A percentile compares a stretch with the other conserved stretches of the same genome.
phyloP scores from a whole-genome alignment of 1,284 basidiomycete genomes.

The Sphagnurus paluster region DNA sequence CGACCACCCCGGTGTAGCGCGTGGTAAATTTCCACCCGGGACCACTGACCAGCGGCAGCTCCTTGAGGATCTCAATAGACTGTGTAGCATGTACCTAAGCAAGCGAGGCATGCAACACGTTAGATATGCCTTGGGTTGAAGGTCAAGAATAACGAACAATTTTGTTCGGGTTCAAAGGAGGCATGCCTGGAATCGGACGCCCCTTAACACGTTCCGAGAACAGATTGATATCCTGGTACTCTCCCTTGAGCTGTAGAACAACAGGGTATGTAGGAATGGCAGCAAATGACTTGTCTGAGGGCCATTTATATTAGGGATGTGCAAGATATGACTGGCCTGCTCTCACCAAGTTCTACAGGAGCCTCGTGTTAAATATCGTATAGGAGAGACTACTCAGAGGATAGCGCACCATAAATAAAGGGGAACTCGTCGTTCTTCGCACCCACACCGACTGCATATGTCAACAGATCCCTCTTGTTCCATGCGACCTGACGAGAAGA shows the following conservation, averaged over 20 bases:
- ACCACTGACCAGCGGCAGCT: slow-evolving; percentile 65
- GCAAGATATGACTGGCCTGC: background rate
- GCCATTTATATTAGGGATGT: background rate
- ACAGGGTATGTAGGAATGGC: slow-evolving; percentile 58
- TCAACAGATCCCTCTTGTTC: slow-evolving; percentile 69
- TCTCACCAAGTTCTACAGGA: slow-evolving; percentile 42
- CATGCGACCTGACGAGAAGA: slow-evolving; percentile 54
- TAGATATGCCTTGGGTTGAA: background rate
- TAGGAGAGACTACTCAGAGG: background rate
- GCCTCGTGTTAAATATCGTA: slow-evolving; percentile 3
- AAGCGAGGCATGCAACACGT: background rate
- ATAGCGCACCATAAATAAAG: slow-evolving; percentile 59
- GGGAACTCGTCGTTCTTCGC: slow-evolving; percentile 65
- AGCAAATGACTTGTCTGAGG: slow-evolving; percentile 46
- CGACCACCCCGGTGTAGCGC: slow-evolving; percentile 63
- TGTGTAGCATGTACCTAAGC: slow-evolving; percentile 71
- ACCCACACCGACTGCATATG: slow-evolving; percentile 70
- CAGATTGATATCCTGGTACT: slow-evolving; percentile 61
- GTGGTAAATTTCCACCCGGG: slow-evolving; percentile 65
- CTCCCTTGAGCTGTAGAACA: slow-evolving; percentile 60
- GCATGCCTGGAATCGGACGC: slow-evolving; percentile 57
- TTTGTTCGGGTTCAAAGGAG: slow-evolving; percentile 63
- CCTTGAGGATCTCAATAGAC: slow-evolving; percentile 71
- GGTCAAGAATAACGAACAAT: slow-evolving; percentile 42
- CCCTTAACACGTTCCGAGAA: slow-evolving; percentile 56